Evolutionary conservation across 2,329 filamentous ascomycete species (phyloP), one percentile per base, ranked within the genome.

Genomic region (Cercospora sp.): DNA sequence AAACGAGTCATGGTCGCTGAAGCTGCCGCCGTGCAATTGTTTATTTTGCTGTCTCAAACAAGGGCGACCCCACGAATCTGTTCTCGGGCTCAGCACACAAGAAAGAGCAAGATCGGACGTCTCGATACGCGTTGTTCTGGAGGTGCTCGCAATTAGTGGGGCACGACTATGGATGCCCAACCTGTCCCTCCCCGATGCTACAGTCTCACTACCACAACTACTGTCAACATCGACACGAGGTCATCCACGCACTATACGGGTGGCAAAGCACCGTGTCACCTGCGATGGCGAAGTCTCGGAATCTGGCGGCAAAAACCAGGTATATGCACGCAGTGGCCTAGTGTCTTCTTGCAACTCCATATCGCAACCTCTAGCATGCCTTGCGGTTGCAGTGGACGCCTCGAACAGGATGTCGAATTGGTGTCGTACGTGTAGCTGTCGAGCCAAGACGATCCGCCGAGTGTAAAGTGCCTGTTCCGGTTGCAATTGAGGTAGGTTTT

Each of bases 401-500:
- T 23, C 53, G 28, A 33, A n/a, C 20, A 58, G 26, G 9, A 18
- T 31, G 13, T 30, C 53, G 53, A 30, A 12, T 58, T 31, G 20
- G 20, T 51, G 45, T 51, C 26, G 26, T 31, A 58, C 53, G 30
- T 16, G 53, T 18, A n/a, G 53, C 26, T n/a, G 4, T 58, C 26
- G 53, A 28, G 53, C 53, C 53, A 30, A 58, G 53, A 30, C 23
- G 53, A n/a, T 30, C 26, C 26, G 26, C 23, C 12, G 30, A 58
- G 53, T n/a, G 30, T 9, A 31, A 20, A 33, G 3, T 58, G 53
- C 53, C 53, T 30, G 30, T 30, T 30, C 53, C 53, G 53, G 16
- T 58, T 31, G 53, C 53, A 58, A 58, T 30, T 31, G 26, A 30
- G 53, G 53, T 58, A 58, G 53, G 53, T 30, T 58, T 58, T 30